Percentiles rank a stretch among this genome's conserved stretches.
Conservation (phyloP, 805 yeast species). For the Candida suzukii region DNA sequence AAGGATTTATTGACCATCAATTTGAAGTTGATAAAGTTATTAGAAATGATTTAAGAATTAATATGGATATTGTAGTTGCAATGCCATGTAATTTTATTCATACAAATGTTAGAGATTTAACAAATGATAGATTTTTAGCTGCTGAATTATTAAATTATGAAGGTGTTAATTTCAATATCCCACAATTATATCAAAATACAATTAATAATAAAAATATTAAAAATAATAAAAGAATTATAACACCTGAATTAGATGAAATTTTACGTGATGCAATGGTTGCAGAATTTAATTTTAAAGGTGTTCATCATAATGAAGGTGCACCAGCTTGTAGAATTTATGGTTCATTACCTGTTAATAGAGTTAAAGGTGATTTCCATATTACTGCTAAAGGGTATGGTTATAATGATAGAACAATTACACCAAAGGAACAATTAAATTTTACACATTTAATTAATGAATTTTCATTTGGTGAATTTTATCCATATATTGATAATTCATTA, state of each 20-base stretch:
- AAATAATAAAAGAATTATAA: constrained; percentile 34
- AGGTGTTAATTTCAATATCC: constrained; percentile 52
- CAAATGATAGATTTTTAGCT: constrained; percentile 74
- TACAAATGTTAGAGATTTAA: constrained; percentile 69
- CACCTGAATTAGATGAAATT: constrained; percentile 63
- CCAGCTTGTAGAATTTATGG: constrained; percentile 89
- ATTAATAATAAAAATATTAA: no score
- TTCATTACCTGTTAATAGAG: constrained; percentile 74
- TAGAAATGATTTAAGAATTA: constrained; percentile 53
- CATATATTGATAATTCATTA: constrained; percentile 80
- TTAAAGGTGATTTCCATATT: constrained; percentile 78
- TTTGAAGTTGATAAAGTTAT: constrained; percentile 65
- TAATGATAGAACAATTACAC: constrained; percentile 39
- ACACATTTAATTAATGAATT: constrained; percentile 82
- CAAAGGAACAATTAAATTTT: constrained; percentile 54
- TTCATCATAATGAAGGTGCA: constrained; percentile 40
- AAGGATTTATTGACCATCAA: constrained; percentile 73
- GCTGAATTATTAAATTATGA: constrained; percentile 68
- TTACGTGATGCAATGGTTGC: constrained; percentile 62
- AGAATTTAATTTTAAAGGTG: constrained; percentile 42
- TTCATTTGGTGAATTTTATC: constrained; percentile 87
- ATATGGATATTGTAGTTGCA: constrained; percentile 72
- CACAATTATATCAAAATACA: constrained; percentile 38
- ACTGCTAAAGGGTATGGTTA: constrained; percentile 72
- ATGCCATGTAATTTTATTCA: constrained; percentile 77